Conservation (phyloP, 768 basidiomycete species). For the Chalciporus chontae region DNA sequence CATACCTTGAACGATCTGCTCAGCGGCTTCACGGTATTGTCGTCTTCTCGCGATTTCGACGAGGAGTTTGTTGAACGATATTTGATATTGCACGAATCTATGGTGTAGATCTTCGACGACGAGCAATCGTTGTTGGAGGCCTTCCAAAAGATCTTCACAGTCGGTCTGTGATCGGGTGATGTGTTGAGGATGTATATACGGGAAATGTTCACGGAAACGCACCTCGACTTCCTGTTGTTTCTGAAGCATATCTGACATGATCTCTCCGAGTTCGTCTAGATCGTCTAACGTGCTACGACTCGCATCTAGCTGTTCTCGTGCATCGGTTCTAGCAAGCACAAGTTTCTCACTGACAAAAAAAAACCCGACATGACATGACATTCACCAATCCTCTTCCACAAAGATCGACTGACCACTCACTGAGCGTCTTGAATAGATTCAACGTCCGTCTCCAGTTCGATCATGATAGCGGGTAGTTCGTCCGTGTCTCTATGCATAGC, state of each 20-base stretch:
- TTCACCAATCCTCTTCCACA: too few relatives aligned
- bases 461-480: slow-evolving; percentile 71
- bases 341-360: slow-evolving; percentile 48
- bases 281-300: slow-evolving; percentile 53
- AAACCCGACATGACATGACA: too few relatives aligned
- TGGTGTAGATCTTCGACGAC: slow-evolving; percentile 63
- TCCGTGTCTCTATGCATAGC: slow-evolving; percentile 82
- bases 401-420: too few relatives aligned
- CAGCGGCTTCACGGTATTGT: slow-evolving; percentile 62
- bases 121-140: slow-evolving; percentile 57
- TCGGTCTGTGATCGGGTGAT: slow-evolving; percentile 36
- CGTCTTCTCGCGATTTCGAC: slow-evolving; percentile 68
- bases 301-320: slow-evolving; percentile 47
- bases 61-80: slow-evolving; percentile 70
- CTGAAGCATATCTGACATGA: slow-evolving; percentile 75
- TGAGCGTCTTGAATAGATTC: slow-evolving; percentile 50
- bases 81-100: slow-evolving; percentile 65
- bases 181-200: not conserved
- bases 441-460: slow-evolving; percentile 62
- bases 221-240: slow-evolving; percentile 71
- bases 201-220: too few relatives aligned
- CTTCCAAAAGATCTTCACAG: slow-evolving; percentile 49
- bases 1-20: slow-evolving; percentile 65
- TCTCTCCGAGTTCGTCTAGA: slow-evolving; percentile 73
- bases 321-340: slow-evolving; percentile 37